Percentiles rank a stretch among this genome's conserved stretches.
Evolutionary conservation across 2,329 filamentous ascomycete genomes (phyloP).

Genomic region (Penicillium sp.): DNA sequence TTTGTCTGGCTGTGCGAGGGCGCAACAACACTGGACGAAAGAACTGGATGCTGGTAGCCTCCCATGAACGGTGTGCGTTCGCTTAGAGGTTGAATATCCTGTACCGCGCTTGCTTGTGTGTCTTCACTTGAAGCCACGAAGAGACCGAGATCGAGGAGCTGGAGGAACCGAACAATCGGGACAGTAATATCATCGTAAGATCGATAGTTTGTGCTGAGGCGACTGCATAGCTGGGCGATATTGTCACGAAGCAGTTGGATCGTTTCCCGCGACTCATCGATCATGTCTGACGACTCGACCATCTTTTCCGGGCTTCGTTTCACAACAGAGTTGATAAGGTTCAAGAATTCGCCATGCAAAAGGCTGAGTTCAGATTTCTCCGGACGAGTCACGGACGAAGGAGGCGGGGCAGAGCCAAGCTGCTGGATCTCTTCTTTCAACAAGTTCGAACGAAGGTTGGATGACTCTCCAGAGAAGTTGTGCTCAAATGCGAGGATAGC

Average conservation of each 20-base stretch:
- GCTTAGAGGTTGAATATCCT: conserved; percentile 27
- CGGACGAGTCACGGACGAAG: conserved; percentile 67
- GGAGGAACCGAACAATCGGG: conserved; percentile 71
- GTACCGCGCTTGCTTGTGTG: conserved; percentile 11
- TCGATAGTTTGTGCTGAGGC: conserved; percentile 64
- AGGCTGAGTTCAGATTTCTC: conserved; percentile 59
- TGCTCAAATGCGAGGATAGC: conserved; percentile 61
- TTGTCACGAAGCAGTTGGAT: conserved; percentile 47
- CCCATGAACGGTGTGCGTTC: conserved; percentile 38
- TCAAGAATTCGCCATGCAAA: conserved; percentile 78
- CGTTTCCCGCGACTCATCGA: conserved; percentile 24
- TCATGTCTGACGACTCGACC: conserved; percentile 14
- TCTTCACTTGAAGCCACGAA: conserved; percentile 47
- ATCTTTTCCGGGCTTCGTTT: conserved; percentile 34
- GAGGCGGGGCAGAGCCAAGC: conserved; percentile 61
- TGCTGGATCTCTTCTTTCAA: conserved; percentile 56
- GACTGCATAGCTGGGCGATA: conserved; percentile 62
- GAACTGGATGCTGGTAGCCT: conserved; percentile 19
- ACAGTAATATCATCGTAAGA: conserved; percentile 80
- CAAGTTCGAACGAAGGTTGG: conserved; percentile 60
- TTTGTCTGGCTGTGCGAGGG: conserved; percentile 17
- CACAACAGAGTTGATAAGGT: conserved; percentile 61
- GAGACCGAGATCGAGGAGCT: conserved; percentile 70
- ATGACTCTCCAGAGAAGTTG: conserved; percentile 60
- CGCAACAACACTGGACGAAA: conserved; percentile 3